Conservation (phyloP, 139 green algal species). For the Desmodesmus armatus region DNA sequence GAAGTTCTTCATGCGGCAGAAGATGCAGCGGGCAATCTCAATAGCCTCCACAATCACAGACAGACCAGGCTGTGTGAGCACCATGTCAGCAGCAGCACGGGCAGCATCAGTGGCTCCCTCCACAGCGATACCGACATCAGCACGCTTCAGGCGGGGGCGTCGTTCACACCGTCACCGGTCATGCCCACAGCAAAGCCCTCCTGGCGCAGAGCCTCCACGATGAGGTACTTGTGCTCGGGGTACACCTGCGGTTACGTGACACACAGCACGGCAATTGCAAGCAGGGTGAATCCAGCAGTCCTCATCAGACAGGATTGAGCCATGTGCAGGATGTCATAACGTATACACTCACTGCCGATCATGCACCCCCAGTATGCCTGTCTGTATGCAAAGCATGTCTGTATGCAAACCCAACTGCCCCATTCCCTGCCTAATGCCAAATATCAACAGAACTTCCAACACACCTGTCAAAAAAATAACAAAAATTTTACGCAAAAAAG, state of each 20-base stretch:
- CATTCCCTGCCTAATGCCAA: neutral
- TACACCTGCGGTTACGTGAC: slow-evolving; percentile 33
- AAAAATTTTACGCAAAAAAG: neutral
- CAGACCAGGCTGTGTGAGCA: slow-evolving; percentile 87
- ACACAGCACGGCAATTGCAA: neutral
- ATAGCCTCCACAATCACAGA: slow-evolving; percentile 84
- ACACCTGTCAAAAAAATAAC: neutral
- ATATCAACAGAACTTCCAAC: neutral
- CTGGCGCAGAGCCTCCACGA: slow-evolving; percentile 83
- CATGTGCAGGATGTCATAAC: neutral
- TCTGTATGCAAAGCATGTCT: neutral
- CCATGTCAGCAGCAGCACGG: slow-evolving; percentile 90
- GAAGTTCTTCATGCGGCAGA: slow-evolving; percentile 89
- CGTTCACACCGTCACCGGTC: slow-evolving; percentile 95
- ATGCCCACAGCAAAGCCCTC: slow-evolving; percentile 82
- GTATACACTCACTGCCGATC: neutral
- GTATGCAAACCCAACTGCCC: too few species aligned
- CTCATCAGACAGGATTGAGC: neutral
- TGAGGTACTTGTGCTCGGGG: slow-evolving; percentile 72
- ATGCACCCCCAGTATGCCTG: neutral
- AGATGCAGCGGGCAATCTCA: slow-evolving; percentile 79
- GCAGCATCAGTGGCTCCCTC: slow-evolving; percentile 86
- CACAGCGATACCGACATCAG: slow-evolving; percentile 91
- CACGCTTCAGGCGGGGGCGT: slow-evolving; percentile 87
- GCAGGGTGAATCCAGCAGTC: neutral